Percentiles rank a stretch among this genome's conserved stretches.
These are phyloP conservation scores for Euphorbia schlechtendalii DNA, from an alignment of 441 rosid species.

Conservation along the genomic window DNA sequence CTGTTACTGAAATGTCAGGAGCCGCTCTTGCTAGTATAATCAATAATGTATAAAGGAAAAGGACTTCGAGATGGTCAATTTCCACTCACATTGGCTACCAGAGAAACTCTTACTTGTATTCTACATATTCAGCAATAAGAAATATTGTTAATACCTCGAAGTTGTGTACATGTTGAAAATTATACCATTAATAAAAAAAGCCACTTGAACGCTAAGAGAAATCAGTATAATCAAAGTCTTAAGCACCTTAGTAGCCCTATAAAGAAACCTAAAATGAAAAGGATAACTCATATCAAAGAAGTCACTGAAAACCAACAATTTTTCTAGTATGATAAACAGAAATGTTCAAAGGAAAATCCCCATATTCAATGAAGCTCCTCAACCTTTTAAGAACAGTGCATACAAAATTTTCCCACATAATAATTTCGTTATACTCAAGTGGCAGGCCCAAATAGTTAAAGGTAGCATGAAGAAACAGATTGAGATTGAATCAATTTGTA, in stretches of 20 bases:
- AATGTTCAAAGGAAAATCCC: background rate
- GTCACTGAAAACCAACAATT: background rate
- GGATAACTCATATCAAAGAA: background rate
- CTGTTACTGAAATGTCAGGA: conserved; percentile 44
- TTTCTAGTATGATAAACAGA: background rate
- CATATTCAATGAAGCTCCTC: background rate
- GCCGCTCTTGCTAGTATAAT: conserved; percentile 75
- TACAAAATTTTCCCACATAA: conserved; percentile 1
- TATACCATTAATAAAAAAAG: conserved; percentile 13
- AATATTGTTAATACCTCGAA: conserved; percentile 19
- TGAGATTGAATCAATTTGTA: background rate
- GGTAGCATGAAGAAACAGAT: background rate
- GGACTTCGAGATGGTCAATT: conserved; percentile 41
- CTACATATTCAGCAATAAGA: conserved; percentile 36
- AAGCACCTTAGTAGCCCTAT: background rate
- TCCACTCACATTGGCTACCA: conserved; percentile 42
- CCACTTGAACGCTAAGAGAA: conserved; percentile 9
- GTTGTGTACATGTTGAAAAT: conserved; percentile 1
- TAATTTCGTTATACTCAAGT: background rate
- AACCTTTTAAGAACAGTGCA: background rate
- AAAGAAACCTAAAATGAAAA: background rate
- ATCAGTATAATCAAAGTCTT: background rate
- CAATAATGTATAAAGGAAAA: conserved; percentile 72
- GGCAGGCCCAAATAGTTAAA: too few species aligned
- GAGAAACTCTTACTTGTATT: conserved; percentile 63